Evolutionary conservation across 768 basidiomycete genomes (phyloP).

Genomic region (Termitomyces sp.): DNA sequence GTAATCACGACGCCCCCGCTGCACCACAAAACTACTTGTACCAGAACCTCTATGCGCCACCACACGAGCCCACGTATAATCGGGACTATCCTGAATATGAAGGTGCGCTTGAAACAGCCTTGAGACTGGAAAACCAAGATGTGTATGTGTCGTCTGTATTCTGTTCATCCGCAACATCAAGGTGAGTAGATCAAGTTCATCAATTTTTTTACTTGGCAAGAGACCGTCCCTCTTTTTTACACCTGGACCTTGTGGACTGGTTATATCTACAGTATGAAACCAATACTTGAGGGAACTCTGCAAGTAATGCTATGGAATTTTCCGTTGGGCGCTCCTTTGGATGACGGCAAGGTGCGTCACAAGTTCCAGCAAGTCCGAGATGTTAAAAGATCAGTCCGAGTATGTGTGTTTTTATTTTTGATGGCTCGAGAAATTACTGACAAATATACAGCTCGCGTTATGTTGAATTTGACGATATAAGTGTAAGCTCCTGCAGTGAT

Average conservation of each 20-base stretch:
- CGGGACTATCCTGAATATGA: constrained; percentile 65
- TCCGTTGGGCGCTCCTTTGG: constrained; percentile 59
- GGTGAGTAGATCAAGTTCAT: constrained; percentile 50
- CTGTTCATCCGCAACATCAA: constrained; percentile 98
- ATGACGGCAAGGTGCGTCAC: constrained; percentile 80
- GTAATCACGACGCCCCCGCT: constrained; percentile 51
- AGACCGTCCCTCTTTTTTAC: not conserved
- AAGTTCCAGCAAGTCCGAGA: constrained; percentile 90
- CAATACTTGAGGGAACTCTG: constrained; percentile 82
- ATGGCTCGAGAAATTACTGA: not conserved
- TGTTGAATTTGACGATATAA: constrained; percentile 91
- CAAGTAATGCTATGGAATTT: constrained; percentile 75
- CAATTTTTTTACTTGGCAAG: not conserved
- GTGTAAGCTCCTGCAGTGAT: too few relatives aligned
- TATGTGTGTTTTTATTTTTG: constrained; percentile 20
- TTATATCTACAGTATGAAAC: constrained; percentile 70
- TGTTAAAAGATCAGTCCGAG: constrained; percentile 74
- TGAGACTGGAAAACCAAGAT: constrained; percentile 46
- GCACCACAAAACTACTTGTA: constrained; percentile 58
- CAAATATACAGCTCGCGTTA: constrained; percentile 64
- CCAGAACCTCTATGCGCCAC: constrained; percentile 56
- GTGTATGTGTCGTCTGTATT: constrained; percentile 31
- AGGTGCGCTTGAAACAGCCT: constrained; percentile 74
- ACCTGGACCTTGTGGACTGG: constrained; percentile 9
- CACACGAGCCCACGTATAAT: constrained; percentile 44